These are phyloP conservation scores for Kwoniella dejecticola DNA, from an alignment of 768 basidiomycete species.

Conservation along the genomic window DNA sequence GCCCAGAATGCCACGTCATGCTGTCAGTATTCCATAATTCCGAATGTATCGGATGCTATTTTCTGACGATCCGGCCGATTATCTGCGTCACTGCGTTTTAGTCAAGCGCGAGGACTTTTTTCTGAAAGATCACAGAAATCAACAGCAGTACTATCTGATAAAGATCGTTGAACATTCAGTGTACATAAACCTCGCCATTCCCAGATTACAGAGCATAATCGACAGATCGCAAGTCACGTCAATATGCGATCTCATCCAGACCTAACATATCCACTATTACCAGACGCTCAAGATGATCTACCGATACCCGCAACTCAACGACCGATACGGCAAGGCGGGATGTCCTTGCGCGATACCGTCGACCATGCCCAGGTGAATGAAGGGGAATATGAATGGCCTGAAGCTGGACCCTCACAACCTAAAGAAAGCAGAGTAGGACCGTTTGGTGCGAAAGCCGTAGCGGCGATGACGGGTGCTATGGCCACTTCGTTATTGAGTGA, in stretches of 20 bases:
- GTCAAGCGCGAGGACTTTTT: neutral
- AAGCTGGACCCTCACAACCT: conserved; percentile 36
- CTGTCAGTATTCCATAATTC: neutral
- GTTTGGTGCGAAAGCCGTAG: conserved; percentile 50
- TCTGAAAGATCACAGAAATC: conserved; percentile 5
- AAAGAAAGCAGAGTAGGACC: conserved; percentile 31
- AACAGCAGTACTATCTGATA: neutral
- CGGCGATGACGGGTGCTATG: conserved; percentile 53
- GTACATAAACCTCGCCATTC: too few species aligned
- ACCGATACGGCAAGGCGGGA: conserved; percentile 17
- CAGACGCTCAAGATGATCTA: conserved; percentile 22
- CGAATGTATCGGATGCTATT: too few species aligned
- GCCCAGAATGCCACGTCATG: conserved; percentile 11
- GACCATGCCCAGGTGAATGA: conserved; percentile 9
- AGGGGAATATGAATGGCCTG: conserved; percentile 41
- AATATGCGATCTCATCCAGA: conserved; percentile 23
- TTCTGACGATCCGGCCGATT: conserved; percentile 6
- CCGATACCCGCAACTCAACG: neutral
- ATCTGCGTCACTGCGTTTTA: too few species aligned
- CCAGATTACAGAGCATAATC: neutral
- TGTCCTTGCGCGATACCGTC: conserved; percentile 12
- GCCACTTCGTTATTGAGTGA: conserved; percentile 50
- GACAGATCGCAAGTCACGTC: neutral
- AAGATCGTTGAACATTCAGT: too few species aligned
- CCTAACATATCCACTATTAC: conserved; percentile 15